Evolutionary conservation across 805 yeast genomes (phyloP).

Genomic region (Saturnispora diversa): DNA sequence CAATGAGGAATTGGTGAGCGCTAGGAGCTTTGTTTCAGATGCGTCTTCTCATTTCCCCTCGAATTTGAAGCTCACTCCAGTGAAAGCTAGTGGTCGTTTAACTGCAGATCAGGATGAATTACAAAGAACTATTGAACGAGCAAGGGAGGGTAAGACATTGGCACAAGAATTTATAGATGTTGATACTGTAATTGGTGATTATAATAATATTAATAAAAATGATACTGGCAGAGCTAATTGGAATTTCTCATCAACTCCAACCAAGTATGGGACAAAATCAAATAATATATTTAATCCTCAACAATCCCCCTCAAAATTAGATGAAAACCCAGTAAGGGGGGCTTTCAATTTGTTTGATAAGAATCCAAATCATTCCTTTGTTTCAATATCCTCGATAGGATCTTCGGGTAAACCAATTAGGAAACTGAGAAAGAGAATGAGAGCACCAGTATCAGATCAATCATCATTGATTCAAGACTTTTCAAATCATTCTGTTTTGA

Average conservation of each 20-base stretch:
- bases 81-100: neutral
- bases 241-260: constrained; percentile 21
- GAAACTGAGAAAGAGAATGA: constrained; percentile 18
- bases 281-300: constrained; percentile 4
- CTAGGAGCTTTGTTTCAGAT: constrained; percentile 5
- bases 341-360: constrained; percentile 27
- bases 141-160: constrained; percentile 23
- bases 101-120: constrained; percentile 10
- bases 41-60: constrained; percentile 10
- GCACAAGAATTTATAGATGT: constrained; percentile 17
- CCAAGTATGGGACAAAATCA: constrained; percentile 18
- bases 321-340: constrained; percentile 23
- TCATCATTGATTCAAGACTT: neutral
- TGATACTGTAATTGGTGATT: too few species aligned
- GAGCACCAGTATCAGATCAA: constrained; percentile 4
- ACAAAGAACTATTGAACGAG: constrained; percentile 22
- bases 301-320: too few species aligned
- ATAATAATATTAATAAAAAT: too few species aligned
- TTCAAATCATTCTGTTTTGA: neutral
- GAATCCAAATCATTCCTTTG: constrained; percentile 2
- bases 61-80: constrained; percentile 6
- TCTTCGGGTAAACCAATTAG: constrained; percentile 9
- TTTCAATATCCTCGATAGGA: constrained; percentile 9
- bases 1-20: neutral
- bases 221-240: too few species aligned